Base-by-base conservation (phyloP, 345 rosid species). In the Punica granatum region DNA sequence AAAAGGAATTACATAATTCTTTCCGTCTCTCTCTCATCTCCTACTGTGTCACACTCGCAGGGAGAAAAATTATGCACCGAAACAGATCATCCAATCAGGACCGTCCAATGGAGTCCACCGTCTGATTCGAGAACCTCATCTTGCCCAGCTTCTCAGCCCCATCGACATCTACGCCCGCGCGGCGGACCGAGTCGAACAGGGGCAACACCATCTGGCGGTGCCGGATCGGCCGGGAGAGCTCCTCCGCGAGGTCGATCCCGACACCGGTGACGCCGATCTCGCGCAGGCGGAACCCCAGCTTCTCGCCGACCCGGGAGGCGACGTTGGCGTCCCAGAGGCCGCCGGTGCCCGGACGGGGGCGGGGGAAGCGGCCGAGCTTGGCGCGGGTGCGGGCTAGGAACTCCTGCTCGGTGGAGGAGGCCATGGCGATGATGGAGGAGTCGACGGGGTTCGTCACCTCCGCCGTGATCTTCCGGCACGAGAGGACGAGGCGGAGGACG, bases 261-360 rank as follows among this genome's bases (percentile, higher is more conserved):
- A 92, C 84, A 34, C 63, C 63, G 35, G 64, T 68, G 70, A 92
- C 79, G 19, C 96, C 96, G 60, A 90, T 78, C 32, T 86, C 96
- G 42, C 69, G 78, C 8, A 92, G 70, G 33, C 89, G 94, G 15
- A 87, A 64, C 13, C 87, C 92, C 34, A 90, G 84, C 75, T 88
- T 88, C 83, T 88, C 91, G n/a, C 98, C 98, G 64, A 92, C 95
- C 65, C 87, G 87, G n/a, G 87, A 82, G 1, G 92, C 96, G 41
- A 77, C 77, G 46, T 77, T 83, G 34, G 92, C 78, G 75, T 89
- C 92, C 96, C 92, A 86, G 73, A 73, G 66, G 49, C 75, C 70
- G 69, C 75, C 70, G 69, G 46, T 79, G 71, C 33, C 78, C 73
- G 67, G 81, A n/a, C 63, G 35, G 42, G 84, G 77, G 32, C 80